Percentiles rank a stretch among this genome's conserved stretches.
phyloP scores from a whole-genome alignment of 257 asterid genomes.

The Rehmannia glutinosa region DNA sequence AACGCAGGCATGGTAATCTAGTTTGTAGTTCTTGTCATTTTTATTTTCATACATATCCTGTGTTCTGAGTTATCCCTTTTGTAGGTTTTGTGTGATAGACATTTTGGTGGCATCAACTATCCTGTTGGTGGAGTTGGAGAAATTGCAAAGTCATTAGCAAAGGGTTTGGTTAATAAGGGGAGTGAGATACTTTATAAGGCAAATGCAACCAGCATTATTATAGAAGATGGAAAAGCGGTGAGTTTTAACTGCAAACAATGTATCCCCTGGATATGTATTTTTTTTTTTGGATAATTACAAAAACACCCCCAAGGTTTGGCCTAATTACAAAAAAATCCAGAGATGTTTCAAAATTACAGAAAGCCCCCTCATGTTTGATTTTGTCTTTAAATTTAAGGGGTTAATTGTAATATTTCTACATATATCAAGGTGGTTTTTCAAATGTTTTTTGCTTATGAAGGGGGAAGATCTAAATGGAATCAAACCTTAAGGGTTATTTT shows the following conservation, averaged over 20 bases:
- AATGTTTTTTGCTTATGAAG: background rate
- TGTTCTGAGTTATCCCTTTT: slow-evolving; percentile 14
- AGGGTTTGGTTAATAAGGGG: slow-evolving; percentile 71
- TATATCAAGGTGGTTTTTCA: too few species aligned
- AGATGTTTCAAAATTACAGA: too few species aligned
- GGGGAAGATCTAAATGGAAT: background rate
- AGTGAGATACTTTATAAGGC: slow-evolving; percentile 83
- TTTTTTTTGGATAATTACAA: background rate
- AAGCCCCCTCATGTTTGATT: too few species aligned
- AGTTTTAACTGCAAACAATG: slow-evolving; percentile 22
- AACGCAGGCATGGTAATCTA: slow-evolving; percentile 93
- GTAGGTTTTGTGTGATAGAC: slow-evolving; percentile 97
- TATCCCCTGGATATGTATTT: background rate
- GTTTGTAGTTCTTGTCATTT: background rate
- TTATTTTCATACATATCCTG: background rate
- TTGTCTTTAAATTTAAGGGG: too few species aligned
- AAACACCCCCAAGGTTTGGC: too few species aligned
- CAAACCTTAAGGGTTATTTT: background rate
- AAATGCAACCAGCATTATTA: slow-evolving; percentile 66
- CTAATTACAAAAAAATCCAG: too few species aligned
- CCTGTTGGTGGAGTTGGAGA: slow-evolving; percentile 99
- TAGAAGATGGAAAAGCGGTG: slow-evolving; percentile 80
- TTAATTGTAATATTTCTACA: too few species aligned
- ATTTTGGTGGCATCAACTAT: slow-evolving; percentile 97
- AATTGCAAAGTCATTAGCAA: slow-evolving; percentile 84